A percentile compares a stretch with the other conserved stretches of the same genome.
These are phyloP conservation scores for Erigeron philadelphicus DNA, from an alignment of 140 eudicot genomes.

Conservation along the genomic window DNA sequence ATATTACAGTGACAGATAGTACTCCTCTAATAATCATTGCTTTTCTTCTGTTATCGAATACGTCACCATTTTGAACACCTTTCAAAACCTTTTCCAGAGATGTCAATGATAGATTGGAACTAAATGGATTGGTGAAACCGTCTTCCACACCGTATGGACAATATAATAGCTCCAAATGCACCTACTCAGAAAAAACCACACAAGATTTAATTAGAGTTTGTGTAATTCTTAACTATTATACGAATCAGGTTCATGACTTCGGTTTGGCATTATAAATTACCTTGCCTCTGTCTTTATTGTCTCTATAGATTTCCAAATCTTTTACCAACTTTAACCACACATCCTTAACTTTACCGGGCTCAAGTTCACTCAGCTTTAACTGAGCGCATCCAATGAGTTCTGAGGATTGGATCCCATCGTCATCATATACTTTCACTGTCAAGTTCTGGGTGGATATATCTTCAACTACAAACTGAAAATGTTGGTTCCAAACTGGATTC, in stretches of 20 bases:
- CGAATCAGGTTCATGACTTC: background rate
- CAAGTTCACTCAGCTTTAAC: conserved; percentile 56
- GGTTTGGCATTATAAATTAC: conserved; percentile 30
- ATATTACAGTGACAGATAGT: conserved; percentile 75
- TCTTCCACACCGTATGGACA: conserved; percentile 57
- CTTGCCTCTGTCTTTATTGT: conserved; percentile 86
- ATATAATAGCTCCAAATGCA: conserved; percentile 87
- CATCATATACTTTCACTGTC: conserved; percentile 77
- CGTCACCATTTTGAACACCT: conserved; percentile 49
- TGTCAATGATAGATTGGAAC: conserved; percentile 53
- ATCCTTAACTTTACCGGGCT: conserved; percentile 92
- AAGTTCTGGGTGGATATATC: conserved; percentile 81
- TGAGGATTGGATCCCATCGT: conserved; percentile 80
- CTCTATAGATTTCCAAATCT: conserved; percentile 81
- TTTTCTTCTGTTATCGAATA: conserved; percentile 33
- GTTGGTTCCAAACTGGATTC: conserved; percentile 97
- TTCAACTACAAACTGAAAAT: conserved; percentile 83
- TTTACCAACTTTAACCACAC: conserved; percentile 91
- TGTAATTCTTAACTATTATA: background rate
- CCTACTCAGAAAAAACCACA: conserved; percentile 35
- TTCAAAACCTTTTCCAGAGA: conserved; percentile 69
- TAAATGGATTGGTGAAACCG: conserved; percentile 65
- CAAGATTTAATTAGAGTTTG: conserved; percentile 12
- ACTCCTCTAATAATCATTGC: conserved; percentile 73
- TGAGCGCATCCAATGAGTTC: conserved; percentile 90